Evolutionary conservation across 768 basidiomycete genomes (phyloP), one percentile per base, ranked within the genome.

Genomic region (Suillus subalutaceus): DNA sequence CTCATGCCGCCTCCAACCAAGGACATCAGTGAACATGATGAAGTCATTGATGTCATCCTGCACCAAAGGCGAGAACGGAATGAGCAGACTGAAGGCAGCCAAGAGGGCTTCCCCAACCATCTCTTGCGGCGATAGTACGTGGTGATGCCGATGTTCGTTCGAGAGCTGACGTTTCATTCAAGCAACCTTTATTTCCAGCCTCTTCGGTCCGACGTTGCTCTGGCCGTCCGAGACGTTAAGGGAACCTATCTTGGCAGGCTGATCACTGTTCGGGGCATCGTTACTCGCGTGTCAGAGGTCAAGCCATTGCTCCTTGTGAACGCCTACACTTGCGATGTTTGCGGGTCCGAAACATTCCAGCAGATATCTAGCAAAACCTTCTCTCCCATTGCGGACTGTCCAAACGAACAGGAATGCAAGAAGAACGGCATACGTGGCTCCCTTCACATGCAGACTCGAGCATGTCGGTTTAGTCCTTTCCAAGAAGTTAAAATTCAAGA

Each of bases 401-500:
- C 91, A 74, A 97, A 96, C 65, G 86, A 88, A 68, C 85, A 88
- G 23, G 90, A 91, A 70, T 99, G 97, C 78, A 85, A 86, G 76
- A 90, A 88, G 79, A 96, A 99, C 72, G 85, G 88, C 15, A 88
- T 94, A 62, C 89, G 83, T n/a, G 96, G 96, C 12, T 91, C 93
- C 26, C 80, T 99, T 63, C 94, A 97, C 74, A 98, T 99, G 97
- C 97, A 99, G 79, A 99, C 97, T 6, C 87, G 97, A 55, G 97
- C 97, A 26, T 95, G 94, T 79, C 88, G 96, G 63, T 99, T 99
- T 78, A 93, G 90, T 72, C 96, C 97, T 0, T 99, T 99, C 84
- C 97, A 99, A 75, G 97, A 99, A 78, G 88, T 97, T 67, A 97
- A 97, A 79, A 96, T 99, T 64, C 97, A 99, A 77, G 97, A 99